Evolutionary conservation across 129 eudicot species (phyloP).

Genomic region (Flaveria trinervia): DNA sequence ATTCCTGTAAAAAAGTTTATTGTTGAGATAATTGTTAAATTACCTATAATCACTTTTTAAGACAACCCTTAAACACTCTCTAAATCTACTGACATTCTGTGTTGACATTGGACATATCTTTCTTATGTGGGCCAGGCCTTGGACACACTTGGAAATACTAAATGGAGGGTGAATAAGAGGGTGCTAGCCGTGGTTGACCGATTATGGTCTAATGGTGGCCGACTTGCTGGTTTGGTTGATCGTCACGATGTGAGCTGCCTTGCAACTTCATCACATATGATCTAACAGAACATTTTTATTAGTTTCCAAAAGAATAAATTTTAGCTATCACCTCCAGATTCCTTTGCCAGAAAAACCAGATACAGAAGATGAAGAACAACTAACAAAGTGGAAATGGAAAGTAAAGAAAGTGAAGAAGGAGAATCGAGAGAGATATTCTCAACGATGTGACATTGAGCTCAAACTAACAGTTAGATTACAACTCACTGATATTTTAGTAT

Average conservation of each 20-base stretch:
- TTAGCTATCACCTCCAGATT: constrained; percentile 43
- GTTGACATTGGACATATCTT: constrained; percentile 13
- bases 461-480: constrained; percentile 70
- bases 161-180: constrained; percentile 92
- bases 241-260: constrained; percentile 69
- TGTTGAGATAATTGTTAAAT: background rate
- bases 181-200: constrained; percentile 70
- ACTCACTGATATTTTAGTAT: background rate
- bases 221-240: constrained; percentile 83
- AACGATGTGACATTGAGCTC: constrained; percentile 87
- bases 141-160: constrained; percentile 87
- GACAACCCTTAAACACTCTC: no score
- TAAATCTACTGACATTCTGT: background rate
- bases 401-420: constrained; percentile 69
- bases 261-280: constrained; percentile 16
- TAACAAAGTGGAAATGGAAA: constrained; percentile 89
- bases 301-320: constrained; percentile 3
- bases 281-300: background rate
- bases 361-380: constrained; percentile 73
- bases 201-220: constrained; percentile 86
- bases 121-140: constrained; percentile 57
- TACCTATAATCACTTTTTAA: background rate
- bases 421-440: constrained; percentile 86
- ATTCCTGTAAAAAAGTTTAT: constrained; percentile 2
- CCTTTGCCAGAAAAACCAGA: constrained; percentile 88